A percentile compares a stretch with the other conserved stretches of the same genome.
Evolutionary conservation across 352 stramenopile genomes (phyloP).

Genomic region (Hyaloperonospora brassicae): DNA sequence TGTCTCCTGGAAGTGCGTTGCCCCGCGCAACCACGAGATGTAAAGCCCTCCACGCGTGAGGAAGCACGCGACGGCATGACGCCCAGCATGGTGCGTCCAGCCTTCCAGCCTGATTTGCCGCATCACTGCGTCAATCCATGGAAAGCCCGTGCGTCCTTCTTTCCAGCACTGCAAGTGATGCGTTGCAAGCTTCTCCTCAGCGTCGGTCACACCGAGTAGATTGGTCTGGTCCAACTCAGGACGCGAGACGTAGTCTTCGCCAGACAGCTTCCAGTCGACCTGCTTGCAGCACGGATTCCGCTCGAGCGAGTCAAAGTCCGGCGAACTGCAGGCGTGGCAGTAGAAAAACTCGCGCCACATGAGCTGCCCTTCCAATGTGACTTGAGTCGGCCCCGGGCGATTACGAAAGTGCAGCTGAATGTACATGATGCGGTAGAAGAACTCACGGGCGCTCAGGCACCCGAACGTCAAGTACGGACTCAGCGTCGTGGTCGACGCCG

Average conservation of each 20-base stretch:
- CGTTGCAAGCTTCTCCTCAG: constrained; percentile 42
- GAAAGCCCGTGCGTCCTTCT: constrained; percentile 91
- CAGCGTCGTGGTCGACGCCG: constrained; percentile 90
- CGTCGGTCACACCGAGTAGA: constrained; percentile 6
- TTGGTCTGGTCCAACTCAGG: constrained; percentile 10
- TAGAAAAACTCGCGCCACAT: constrained; percentile 95
- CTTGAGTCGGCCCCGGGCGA: constrained; percentile 67
- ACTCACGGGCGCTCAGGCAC: constrained; percentile 79
- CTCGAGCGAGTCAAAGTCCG: constrained; percentile 86
- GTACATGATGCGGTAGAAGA: constrained; percentile 76
- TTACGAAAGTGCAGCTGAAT: constrained; percentile 86
- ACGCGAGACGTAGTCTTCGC: constrained; percentile 16
- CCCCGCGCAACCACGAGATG: constrained; percentile 89
- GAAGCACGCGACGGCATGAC: constrained; percentile 95
- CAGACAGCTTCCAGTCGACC: constrained; percentile 52
- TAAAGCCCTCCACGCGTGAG: constrained; percentile 93
- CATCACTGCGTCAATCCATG: constrained; percentile 96
- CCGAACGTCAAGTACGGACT: constrained; percentile 88
- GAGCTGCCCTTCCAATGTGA: constrained; percentile 90
- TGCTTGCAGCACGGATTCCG: constrained; percentile 85
- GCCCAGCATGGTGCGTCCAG: constrained; percentile 76
- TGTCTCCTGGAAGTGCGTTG: constrained; percentile 85
- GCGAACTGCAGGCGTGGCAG: constrained; percentile 47
- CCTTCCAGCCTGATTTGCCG: constrained; percentile 84
- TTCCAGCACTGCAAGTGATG: constrained; percentile 83